phyloP scores from a whole-genome alignment of 2,329 filamentous ascomycete genomes.

The Periconia sp. region DNA sequence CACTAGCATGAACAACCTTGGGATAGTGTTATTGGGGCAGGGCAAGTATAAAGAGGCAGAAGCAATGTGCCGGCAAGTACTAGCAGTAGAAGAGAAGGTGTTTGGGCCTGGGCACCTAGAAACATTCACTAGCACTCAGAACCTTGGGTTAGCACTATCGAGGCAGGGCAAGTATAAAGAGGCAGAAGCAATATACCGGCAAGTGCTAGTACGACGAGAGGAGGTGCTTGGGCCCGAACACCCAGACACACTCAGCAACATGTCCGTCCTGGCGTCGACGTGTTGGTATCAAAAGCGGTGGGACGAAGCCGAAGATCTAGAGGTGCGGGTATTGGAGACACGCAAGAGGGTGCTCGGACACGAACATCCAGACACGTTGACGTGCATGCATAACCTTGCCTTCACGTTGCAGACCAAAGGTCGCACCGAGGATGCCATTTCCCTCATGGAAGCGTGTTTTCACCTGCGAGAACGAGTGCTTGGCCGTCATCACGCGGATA shows the following conservation, averaged over 20 bases:
- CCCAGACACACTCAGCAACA: constrained; percentile 4
- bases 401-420: constrained; percentile 9
- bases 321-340: not conserved
- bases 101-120: constrained; percentile 1
- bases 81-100: constrained; percentile 5
- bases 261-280: not conserved
- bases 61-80: constrained; percentile 3
- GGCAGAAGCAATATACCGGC: constrained; percentile 6
- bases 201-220: constrained; percentile 6
- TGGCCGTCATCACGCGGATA: too few relatives aligned
- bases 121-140: not conserved
- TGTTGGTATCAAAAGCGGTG: constrained; percentile 8
- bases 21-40: not conserved
- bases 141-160: too few relatives aligned
- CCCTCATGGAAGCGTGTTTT: constrained; percentile 13
- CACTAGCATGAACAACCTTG: constrained; percentile 1
- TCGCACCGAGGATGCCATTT: constrained; percentile 7
- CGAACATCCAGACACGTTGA: constrained; percentile 3
- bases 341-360: constrained; percentile 3
- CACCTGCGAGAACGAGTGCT: constrained; percentile 10
- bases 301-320: constrained; percentile 8
- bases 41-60: constrained; percentile 14
- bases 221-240: constrained; percentile 4
- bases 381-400: constrained; percentile 6
- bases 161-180: constrained; percentile 10